Conservation (phyloP, 148 eudicot genomes). For the Camellia sinensis region DNA sequence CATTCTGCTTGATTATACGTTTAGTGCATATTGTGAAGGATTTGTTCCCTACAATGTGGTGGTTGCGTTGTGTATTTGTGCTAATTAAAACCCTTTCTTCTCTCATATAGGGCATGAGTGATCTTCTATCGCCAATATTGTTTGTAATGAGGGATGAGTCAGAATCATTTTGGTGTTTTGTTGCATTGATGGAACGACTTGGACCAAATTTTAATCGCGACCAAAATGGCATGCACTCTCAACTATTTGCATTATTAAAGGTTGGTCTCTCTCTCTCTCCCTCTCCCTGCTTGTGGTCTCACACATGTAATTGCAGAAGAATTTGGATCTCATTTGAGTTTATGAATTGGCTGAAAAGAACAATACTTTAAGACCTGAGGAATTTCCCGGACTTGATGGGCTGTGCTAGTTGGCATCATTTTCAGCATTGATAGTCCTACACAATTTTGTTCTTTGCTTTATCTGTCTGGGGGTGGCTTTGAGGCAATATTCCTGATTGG, state of each 20-base stretch:
- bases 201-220: slow-evolving; percentile 98
- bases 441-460: background rate
- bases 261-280: slow-evolving; percentile 33
- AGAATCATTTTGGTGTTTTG: slow-evolving; percentile 96
- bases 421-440: background rate
- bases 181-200: slow-evolving; percentile 84
- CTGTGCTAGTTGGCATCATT: too few relatives aligned
- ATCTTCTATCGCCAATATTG: slow-evolving; percentile 83
- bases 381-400: background rate
- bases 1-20: background rate
- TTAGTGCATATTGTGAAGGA: background rate
- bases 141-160: slow-evolving; percentile 79
- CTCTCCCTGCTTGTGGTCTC: slow-evolving; percentile 3
- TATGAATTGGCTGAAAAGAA: background rate
- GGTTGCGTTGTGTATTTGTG: background rate
- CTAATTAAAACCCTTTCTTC: background rate
- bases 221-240: slow-evolving; percentile 95
- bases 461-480: background rate
- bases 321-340: background rate
- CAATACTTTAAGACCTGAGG: background rate
- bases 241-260: slow-evolving; percentile 90
- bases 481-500: background rate
- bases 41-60: background rate
- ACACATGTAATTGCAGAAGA: too few relatives aligned
- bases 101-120: slow-evolving; percentile 89